These are phyloP conservation scores for Aegilops bicornis DNA, from an alignment of 176 grass and related monocot species.

Conservation along the genomic window DNA sequence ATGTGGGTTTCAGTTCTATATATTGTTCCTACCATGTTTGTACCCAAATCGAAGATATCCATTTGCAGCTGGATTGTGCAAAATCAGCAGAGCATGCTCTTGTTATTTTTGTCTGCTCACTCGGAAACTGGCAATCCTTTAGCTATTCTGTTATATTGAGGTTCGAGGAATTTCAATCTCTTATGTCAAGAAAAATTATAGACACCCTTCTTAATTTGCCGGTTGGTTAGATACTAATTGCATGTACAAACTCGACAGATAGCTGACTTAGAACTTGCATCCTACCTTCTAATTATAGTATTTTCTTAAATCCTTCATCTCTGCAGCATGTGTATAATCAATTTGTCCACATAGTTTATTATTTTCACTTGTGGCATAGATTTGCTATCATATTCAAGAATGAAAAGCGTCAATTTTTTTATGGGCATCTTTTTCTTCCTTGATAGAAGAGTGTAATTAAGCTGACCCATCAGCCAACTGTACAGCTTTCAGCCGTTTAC, in stretches of 20 bases:
- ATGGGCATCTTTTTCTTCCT: not conserved
- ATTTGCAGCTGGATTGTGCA: not conserved
- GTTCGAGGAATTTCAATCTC: not conserved
- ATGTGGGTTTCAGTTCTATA: not conserved
- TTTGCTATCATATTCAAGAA: not conserved
- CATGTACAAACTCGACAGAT: not conserved
- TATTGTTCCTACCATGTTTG: not conserved
- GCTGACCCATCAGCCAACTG: not conserved
- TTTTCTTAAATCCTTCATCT: not conserved
- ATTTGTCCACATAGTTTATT: not conserved
- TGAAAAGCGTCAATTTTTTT: not conserved
- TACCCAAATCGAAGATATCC: not conserved
- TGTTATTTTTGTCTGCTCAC: not conserved
- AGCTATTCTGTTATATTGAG: not conserved
- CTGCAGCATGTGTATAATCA: not conserved
- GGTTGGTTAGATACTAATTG: not conserved
- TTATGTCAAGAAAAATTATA: not conserved
- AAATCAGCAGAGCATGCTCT: not conserved
- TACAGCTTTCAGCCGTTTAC: not conserved
- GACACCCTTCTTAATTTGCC: not conserved
- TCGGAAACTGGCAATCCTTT: not conserved
- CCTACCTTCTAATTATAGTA: not conserved
- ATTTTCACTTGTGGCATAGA: not conserved
- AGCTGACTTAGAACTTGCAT: not conserved
- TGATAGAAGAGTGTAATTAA: not conserved